These are phyloP conservation scores for Populus tomentosa DNA, from an alignment of 441 rosid genomes.

Conservation along the genomic window DNA sequence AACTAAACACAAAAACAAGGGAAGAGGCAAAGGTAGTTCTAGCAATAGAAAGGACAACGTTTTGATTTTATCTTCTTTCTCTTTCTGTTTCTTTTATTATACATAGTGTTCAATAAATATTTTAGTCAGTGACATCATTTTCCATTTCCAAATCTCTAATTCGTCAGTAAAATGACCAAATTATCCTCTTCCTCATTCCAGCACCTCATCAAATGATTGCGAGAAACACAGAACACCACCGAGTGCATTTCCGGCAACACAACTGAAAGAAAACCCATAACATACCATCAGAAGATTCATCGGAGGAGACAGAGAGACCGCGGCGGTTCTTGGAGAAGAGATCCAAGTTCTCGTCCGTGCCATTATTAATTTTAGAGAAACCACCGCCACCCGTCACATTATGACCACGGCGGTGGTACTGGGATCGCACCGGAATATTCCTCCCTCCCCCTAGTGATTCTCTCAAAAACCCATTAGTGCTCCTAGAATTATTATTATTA, in stretches of 20 bases:
- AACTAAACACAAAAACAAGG: neutral
- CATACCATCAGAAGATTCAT: constrained; percentile 75
- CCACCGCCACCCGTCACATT: constrained; percentile 26
- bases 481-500: constrained; percentile 33
- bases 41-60: constrained; percentile 2
- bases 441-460: constrained; percentile 57
- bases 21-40: neutral
- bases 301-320: constrained; percentile 62
- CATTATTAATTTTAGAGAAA: constrained; percentile 31
- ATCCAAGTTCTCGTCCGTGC: constrained; percentile 62
- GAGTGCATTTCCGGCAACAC: neutral
- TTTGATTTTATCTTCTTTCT: neutral
- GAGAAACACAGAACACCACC: neutral
- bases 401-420: constrained; percentile 52
- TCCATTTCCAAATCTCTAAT: constrained; percentile 1
- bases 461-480: constrained; percentile 22
- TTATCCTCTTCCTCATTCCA: neutral
- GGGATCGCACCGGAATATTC: constrained; percentile 38
- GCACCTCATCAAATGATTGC: neutral
- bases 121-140: neutral
- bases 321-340: constrained; percentile 85
- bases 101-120: neutral
- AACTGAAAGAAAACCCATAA: neutral
- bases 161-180: constrained; percentile 1
- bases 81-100: neutral